Base-by-base conservation (phyloP, 106 monocot species). In the Iris macrosiphon region DNA sequence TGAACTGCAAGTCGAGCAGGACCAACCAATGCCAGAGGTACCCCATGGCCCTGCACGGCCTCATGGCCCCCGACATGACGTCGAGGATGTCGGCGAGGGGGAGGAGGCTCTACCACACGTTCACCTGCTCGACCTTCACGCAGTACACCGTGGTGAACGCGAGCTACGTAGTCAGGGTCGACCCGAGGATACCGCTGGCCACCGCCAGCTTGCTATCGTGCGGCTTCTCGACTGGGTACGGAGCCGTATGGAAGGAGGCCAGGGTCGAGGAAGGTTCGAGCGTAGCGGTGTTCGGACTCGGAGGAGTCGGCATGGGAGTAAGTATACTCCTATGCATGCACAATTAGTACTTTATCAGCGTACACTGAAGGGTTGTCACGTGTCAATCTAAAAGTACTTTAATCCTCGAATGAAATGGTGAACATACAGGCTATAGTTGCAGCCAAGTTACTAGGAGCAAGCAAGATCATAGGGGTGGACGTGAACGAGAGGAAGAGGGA, bases 131-230 rank as follows among this genome's bases (percentile, higher is more conserved):
- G 38, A 99, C 91, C 67, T 99, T 99, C 71, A 25, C 37, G 22
- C 78, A 99, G 69, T 99, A 87, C 70, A 91, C 98, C 6, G 98
- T 99, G 4, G 83, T 99, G 9, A 83, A 99, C 59, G 73, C 67
- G 0, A 60, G 54, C 29, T 60, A 74, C 49, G 56, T 87, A 44
- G 61, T 59, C 40, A 77, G 71, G 60, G 61, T 99, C 25, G 69
- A 74, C 38, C 48, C 78, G 17, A 46, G 61, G 16, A 1, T 99
- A 0, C 66, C 82, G 33, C 72, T 74, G 6, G 66, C 75, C 17
- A 67, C 71, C 41, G 90, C 86, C 15, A 87, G 91, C 57, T 45
- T 99, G 4, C 91, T 99, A 23, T 84, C 91, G 58, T 99, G 98
- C 37, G 91, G 98, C 20, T 67, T 84, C 30, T 69, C 98, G 28